phyloP scores from a whole-genome alignment of 495 filamentous ascomycete genomes.

The Daldinia loculata region DNA sequence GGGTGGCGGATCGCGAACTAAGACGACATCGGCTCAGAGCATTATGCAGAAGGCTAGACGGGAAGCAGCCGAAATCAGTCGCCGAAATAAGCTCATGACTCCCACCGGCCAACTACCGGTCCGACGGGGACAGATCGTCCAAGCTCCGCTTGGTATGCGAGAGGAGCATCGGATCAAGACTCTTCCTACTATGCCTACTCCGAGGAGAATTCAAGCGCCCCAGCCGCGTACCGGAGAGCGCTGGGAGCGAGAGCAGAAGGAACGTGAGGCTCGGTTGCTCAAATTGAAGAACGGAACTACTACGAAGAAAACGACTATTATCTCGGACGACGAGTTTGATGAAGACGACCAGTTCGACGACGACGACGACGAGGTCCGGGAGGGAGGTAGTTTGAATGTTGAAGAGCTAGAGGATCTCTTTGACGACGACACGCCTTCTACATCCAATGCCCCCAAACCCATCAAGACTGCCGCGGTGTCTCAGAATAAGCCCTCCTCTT shows the following conservation, averaged over 20 bases:
- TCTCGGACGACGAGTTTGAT: slow-evolving; percentile 33
- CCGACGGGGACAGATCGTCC: slow-evolving; percentile 43
- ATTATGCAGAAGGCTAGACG: slow-evolving; percentile 43
- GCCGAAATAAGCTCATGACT: slow-evolving; percentile 39
- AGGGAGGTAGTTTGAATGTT: slow-evolving; percentile 9
- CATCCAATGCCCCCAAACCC: background rate
- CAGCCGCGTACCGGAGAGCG: slow-evolving; percentile 5
- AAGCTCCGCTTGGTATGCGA: slow-evolving; percentile 51
- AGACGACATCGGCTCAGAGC: slow-evolving; percentile 33
- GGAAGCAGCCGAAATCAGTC: slow-evolving; percentile 43
- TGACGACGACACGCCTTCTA: slow-evolving; percentile 7
- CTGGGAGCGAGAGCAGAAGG: slow-evolving; percentile 25
- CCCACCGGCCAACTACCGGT: slow-evolving; percentile 38
- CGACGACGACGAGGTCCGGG: slow-evolving; percentile 12
- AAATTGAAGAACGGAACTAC: slow-evolving; percentile 18
- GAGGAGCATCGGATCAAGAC: slow-evolving; percentile 46
- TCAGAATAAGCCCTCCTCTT: background rate
- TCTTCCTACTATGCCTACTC: slow-evolving; percentile 37
- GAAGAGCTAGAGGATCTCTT: slow-evolving; percentile 27
- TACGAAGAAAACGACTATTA: slow-evolving; percentile 18
- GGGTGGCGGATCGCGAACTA: slow-evolving; percentile 44
- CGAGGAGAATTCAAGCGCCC: slow-evolving; percentile 24
- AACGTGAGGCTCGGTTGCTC: slow-evolving; percentile 35
- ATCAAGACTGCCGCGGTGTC: background rate
- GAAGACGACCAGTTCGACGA: slow-evolving; percentile 12